Evolutionary conservation across 176 grass and related monocot genomes (phyloP), one percentile per base, ranked within the genome.

Genomic region (Alopecurus myosuroides): DNA sequence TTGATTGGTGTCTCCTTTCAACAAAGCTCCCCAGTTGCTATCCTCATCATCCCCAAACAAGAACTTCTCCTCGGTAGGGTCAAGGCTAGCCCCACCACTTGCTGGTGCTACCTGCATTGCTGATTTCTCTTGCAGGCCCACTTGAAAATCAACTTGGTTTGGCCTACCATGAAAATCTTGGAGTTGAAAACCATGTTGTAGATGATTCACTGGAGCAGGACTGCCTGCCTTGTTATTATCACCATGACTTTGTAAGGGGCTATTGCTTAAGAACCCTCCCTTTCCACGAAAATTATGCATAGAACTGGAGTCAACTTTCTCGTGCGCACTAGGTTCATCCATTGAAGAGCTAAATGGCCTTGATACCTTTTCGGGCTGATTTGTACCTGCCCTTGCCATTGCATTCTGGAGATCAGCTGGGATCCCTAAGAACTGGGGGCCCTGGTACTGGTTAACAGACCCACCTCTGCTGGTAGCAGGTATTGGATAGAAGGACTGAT

Each of bases 11-110:
- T 86, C 79, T 83, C 91, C 89, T 83, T 84, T 88, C 26, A 95
- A 89, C 77, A 94, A 92, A 88, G 83, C 85, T 66, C 89, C 89
- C 93, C 93, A 98, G 77, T 95, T 94, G 56, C 86, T 79, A 83
- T 86, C 85, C 67, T 93, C 85, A 74, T 94, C 93, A 64, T 75
- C 91, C 26, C 93, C 96, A 49, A 93, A 95, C 64, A 98, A 90
- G 73, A 98, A 79, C 79, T 95, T 98, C 84, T 98, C 91, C 82
- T 98, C 96, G 0, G 93, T 90, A 64, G 93, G 91, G 53, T 97
- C 95, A 85, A 97, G 87, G 81, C 95, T 93, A 82, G 92, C 85
- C 63, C 88, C 85, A 77, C 84, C 90, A 90, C 74, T 86, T 65
- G 86, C 67, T 77, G 88, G 86, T 22, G 88, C 86, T 56, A 64